Evolutionary conservation across 2,329 filamentous ascomycete genomes (phyloP).

Genomic region (Aspergillus sp.): DNA sequence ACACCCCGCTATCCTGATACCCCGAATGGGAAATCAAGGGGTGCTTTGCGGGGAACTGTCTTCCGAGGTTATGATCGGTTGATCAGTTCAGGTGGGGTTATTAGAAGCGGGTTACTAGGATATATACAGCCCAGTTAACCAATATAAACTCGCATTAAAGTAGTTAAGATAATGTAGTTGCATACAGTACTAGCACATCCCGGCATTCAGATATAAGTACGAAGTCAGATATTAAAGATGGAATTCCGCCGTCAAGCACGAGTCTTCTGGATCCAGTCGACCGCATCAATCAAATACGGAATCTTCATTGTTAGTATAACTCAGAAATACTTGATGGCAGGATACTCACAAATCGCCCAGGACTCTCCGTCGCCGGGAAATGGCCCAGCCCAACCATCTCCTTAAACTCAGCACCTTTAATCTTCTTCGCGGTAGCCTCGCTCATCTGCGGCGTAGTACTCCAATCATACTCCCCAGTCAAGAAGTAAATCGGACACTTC

Average conservation of each 20-base stretch:
- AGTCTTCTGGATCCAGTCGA: not conserved
- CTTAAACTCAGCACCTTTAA: not conserved
- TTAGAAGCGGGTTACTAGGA: no score
- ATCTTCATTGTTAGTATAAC: not conserved
- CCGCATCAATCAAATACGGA: not conserved
- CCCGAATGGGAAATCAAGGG: no score
- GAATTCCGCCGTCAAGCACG: not conserved
- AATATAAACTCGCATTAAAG: no score
- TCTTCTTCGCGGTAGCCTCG: not conserved
- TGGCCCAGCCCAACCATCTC: not conserved
- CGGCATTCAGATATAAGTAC: no score
- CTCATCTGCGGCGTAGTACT: not conserved
- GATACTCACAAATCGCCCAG: not conserved
- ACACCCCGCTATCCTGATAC: no score
- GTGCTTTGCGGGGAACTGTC: no score
- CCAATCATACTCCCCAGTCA: constrained; percentile 2
- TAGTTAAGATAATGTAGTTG: no score
- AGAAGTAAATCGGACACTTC: constrained; percentile 1
- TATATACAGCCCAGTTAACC: no score
- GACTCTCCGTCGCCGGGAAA: constrained; percentile 1
- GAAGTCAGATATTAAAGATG: no score
- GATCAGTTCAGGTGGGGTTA: no score
- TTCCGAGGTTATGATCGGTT: no score
- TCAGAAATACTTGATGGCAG: not conserved
- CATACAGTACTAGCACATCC: no score